These are phyloP conservation scores for Colletotrichum sp. DNA, from an alignment of 2,329 filamentous ascomycete genomes.

Conservation along the genomic window DNA sequence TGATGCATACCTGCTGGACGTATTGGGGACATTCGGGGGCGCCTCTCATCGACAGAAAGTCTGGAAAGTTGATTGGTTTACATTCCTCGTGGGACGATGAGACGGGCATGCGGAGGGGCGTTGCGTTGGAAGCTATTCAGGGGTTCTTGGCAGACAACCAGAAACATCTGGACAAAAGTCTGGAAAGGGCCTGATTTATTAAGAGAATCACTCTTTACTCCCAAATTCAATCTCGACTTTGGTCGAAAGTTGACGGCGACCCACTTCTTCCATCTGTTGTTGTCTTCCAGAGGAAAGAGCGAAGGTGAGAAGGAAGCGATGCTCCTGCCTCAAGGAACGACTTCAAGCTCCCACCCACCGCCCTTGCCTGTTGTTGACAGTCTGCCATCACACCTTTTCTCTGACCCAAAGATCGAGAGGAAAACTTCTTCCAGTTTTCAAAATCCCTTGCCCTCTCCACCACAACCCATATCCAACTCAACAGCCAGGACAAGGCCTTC, in stretches of 20 bases:
- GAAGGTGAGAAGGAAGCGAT: background rate
- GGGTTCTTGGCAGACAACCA: conserved; percentile 34
- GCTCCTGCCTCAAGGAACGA: background rate
- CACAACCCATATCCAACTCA: background rate
- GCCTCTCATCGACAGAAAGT: conserved; percentile 43
- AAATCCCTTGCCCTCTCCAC: background rate
- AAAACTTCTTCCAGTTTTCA: background rate
- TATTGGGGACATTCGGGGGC: conserved; percentile 62
- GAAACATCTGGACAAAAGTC: background rate
- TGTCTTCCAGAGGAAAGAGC: background rate
- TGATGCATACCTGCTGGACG: conserved; percentile 60
- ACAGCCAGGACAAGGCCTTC: background rate
- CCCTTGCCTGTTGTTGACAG: background rate
- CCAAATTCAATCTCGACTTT: background rate
- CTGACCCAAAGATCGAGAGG: background rate
- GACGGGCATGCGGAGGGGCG: conserved; percentile 54
- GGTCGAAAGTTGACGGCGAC: background rate
- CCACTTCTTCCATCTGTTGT: background rate
- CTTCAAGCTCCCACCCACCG: background rate
- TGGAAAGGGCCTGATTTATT: background rate
- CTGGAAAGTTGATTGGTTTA: conserved; percentile 48
- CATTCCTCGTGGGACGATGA: conserved; percentile 60
- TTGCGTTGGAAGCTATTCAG: conserved; percentile 46
- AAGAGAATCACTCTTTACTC: background rate
- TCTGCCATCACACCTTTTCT: background rate